Conservation (phyloP, 805 yeast species). For the Scheffersomyces lignosus region DNA sequence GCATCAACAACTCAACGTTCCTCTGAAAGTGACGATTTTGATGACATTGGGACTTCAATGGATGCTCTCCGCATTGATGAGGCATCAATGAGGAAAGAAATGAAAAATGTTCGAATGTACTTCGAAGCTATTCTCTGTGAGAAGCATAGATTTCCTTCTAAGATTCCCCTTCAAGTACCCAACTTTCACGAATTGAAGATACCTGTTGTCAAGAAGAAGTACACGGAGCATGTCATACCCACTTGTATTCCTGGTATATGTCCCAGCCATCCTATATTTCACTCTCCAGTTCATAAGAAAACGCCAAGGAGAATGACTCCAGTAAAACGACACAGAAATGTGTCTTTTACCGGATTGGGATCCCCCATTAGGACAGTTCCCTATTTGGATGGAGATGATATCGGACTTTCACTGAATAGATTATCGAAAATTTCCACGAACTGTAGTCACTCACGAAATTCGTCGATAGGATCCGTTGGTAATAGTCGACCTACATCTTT, state of each 20-base stretch:
- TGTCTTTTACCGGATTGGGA: no score
- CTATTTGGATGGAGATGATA: neutral
- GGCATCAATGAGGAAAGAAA: neutral
- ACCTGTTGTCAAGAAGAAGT: constrained; percentile 25
- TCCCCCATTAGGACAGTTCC: no score
- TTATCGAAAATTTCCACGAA: neutral
- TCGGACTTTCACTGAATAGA: no score
- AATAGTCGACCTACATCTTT: no score
- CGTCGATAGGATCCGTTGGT: neutral
- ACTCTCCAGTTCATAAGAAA: constrained; percentile 19
- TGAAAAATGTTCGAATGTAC: constrained; percentile 3
- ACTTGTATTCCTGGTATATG: constrained; percentile 30
- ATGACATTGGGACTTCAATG: no score
- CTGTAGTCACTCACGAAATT: neutral
- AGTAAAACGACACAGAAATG: no score
- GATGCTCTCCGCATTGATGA: neutral
- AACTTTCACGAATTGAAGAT: constrained; percentile 19
- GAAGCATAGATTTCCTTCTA: constrained; percentile 10
- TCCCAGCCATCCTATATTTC: constrained; percentile 30
- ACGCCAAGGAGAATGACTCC: neutral
- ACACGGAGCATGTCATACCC: constrained; percentile 3
- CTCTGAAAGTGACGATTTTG: no score
- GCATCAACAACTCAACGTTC: no score
- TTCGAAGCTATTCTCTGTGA: constrained; percentile 2
- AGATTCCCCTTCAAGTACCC: constrained; percentile 26